Evolutionary conservation across 2,329 filamentous ascomycete genomes (phyloP).

Genomic region (Trichoderma hamatum): DNA sequence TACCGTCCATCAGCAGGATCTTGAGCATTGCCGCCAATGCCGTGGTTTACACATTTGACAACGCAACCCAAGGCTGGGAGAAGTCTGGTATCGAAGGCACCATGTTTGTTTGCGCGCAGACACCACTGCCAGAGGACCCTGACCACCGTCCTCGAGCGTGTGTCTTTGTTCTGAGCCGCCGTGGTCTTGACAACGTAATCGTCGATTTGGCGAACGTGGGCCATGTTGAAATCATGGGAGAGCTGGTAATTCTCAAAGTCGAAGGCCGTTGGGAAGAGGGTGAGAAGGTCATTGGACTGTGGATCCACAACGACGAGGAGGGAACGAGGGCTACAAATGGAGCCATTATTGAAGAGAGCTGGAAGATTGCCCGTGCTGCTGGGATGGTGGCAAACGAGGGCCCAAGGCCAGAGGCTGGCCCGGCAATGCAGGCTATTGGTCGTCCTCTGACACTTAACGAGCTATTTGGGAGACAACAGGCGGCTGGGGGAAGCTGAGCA

Average conservation of each 20-base stretch:
- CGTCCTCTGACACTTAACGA: conserved; percentile 50
- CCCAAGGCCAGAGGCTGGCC: conserved; percentile 43
- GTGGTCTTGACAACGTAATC: conserved; percentile 70
- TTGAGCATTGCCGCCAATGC: conserved; percentile 82
- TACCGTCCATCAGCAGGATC: conserved; percentile 72
- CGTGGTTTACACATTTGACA: conserved; percentile 80
- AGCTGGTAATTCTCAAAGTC: conserved; percentile 56
- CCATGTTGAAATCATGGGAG: conserved; percentile 64
- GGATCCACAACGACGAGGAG: conserved; percentile 56
- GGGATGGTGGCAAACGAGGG: conserved; percentile 37
- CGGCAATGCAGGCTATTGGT: conserved; percentile 50
- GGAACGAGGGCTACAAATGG: conserved; percentile 48
- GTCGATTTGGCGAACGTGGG: conserved; percentile 63
- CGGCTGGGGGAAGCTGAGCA: conserved; percentile 6
- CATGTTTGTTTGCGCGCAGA: conserved; percentile 79
- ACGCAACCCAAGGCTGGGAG: conserved; percentile 71
- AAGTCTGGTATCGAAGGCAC: conserved; percentile 85
- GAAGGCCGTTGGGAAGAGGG: conserved; percentile 41
- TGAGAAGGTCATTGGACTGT: conserved; percentile 55
- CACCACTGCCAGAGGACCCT: conserved; percentile 44
- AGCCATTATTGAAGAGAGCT: conserved; percentile 48
- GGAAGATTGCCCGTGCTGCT: conserved; percentile 43
- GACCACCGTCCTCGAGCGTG: conserved; percentile 49
- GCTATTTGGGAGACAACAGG: conserved; percentile 45
- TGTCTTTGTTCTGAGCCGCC: conserved; percentile 74